A percentile compares a stretch with the other conserved stretches of the same genome.
These are phyloP conservation scores for Schwanniomyces sp. DNA, from an alignment of 805 yeast species.

Conservation along the genomic window DNA sequence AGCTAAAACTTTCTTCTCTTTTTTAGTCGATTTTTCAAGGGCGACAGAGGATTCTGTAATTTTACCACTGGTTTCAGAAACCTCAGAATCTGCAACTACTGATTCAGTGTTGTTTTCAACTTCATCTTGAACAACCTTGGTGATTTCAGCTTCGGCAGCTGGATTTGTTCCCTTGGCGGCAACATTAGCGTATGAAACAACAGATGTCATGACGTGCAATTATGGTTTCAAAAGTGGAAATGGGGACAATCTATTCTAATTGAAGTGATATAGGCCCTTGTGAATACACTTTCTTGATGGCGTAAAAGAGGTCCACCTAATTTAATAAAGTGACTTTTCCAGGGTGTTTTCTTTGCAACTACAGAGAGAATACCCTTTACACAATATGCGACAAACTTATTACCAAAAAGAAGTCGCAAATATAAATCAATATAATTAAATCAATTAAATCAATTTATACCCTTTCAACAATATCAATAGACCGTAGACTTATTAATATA, in stretches of 20 bases:
- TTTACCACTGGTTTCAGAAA: slow-evolving; percentile 8
- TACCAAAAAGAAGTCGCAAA: neutral
- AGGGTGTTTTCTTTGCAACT: neutral
- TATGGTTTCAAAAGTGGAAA: neutral
- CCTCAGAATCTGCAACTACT: neutral
- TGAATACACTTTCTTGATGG: neutral
- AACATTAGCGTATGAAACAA: slow-evolving; percentile 42
- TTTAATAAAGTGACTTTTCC: neutral
- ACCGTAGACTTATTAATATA: neutral
- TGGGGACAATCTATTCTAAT: neutral
- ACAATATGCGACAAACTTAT: neutral
- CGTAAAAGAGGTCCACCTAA: neutral
- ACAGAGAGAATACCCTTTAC: neutral
- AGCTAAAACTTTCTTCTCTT: slow-evolving; percentile 35
- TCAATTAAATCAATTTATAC: neutral
- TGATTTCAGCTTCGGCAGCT: neutral
- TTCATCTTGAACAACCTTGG: neutral
- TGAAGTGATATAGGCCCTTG: neutral
- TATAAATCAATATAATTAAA: neutral
- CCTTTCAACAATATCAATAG: neutral
- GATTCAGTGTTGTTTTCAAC: neutral
- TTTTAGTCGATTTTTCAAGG: slow-evolving; percentile 10
- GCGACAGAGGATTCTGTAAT: slow-evolving; percentile 8
- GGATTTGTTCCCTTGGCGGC: slow-evolving; percentile 35
- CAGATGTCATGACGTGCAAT: slow-evolving; percentile 15